Percentiles rank a stretch among this genome's conserved stretches.
Conservation (phyloP, 768 basidiomycete genomes). For the Leucosporidium yakuticum region DNA sequence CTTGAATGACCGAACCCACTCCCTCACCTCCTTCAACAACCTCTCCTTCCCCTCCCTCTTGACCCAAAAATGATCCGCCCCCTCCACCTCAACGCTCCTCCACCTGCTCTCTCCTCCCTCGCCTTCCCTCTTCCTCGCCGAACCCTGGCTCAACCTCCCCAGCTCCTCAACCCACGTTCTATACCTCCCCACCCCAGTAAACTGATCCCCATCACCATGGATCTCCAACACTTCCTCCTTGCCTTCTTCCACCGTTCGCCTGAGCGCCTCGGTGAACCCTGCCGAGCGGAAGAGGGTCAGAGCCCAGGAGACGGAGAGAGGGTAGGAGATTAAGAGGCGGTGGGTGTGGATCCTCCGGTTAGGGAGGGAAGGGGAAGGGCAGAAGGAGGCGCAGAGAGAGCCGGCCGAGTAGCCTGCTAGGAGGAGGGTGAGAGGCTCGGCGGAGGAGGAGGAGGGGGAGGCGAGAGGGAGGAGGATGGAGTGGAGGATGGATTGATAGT, state of each 20-base stretch:
- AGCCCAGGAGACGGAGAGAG: conserved; percentile 37
- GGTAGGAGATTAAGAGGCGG: conserved; percentile 36
- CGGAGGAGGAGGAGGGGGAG: conserved; percentile 3
- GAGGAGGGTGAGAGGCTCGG: neutral
- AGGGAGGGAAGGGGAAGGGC: neutral
- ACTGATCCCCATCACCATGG: conserved; percentile 33
- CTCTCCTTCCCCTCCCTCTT: neutral
- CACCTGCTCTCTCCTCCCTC: no score
- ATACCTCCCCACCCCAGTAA: conserved; percentile 20
- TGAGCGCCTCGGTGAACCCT: neutral
- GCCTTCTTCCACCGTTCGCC: neutral
- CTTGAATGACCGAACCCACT: conserved; percentile 13
- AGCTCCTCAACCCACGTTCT: conserved; percentile 15
- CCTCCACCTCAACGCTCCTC: conserved; percentile 19
- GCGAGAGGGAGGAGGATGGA: no score
- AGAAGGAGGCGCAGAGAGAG: conserved; percentile 26
- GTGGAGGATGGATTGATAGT: no score
- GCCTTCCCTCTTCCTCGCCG: no score
- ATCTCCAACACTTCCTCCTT: conserved; percentile 13
- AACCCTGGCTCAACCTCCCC: no score
- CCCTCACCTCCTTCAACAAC: neutral
- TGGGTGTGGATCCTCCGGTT: neutral
- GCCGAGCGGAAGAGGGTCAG: conserved; percentile 24
- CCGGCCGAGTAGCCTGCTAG: conserved; percentile 37
- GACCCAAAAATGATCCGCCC: conserved; percentile 37